phyloP scores from a whole-genome alignment of 768 basidiomycete genomes.

The Auriscalpium orientale region DNA sequence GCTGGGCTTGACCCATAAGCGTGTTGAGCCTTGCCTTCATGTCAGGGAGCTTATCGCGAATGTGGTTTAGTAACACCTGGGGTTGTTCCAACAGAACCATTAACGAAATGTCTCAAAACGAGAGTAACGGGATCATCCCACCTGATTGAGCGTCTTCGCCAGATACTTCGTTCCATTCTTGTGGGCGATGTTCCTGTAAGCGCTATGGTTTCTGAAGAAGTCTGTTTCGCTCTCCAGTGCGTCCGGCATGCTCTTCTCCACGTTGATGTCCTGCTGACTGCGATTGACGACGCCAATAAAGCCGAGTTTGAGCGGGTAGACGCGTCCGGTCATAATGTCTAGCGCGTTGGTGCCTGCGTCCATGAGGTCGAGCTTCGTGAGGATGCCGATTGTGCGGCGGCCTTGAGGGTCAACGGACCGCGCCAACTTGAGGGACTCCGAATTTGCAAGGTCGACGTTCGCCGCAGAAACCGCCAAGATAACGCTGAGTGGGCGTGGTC shows the following conservation, averaged over 20 bases:
- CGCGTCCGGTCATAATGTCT: constrained; percentile 91
- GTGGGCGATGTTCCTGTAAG: constrained; percentile 93
- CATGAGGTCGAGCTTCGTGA: constrained; percentile 98
- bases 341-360: constrained; percentile 97
- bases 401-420: constrained; percentile 94
- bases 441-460: constrained; percentile 98
- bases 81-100: background rate
- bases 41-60: constrained; percentile 96
- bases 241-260: constrained; percentile 76
- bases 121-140: constrained; percentile 26
- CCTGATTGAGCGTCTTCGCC: constrained; percentile 90
- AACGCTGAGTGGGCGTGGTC: constrained; percentile 45
- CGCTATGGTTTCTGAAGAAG: constrained; percentile 85
- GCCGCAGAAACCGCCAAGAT: constrained; percentile 96
- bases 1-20: constrained; percentile 97
- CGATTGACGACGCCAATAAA: constrained; percentile 98
- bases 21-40: constrained; percentile 99
- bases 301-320: constrained; percentile 96
- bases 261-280: constrained; percentile 95
- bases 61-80: constrained; percentile 92
- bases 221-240: constrained; percentile 81
- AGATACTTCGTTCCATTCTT: constrained; percentile 97
- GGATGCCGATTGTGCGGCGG: constrained; percentile 89
- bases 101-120: background rate
- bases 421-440: constrained; percentile 94